Evolutionary conservation across 2,329 filamentous ascomycete genomes (phyloP), one percentile per base, ranked within the genome.

Genomic region (Aureobasidium melanogenum): DNA sequence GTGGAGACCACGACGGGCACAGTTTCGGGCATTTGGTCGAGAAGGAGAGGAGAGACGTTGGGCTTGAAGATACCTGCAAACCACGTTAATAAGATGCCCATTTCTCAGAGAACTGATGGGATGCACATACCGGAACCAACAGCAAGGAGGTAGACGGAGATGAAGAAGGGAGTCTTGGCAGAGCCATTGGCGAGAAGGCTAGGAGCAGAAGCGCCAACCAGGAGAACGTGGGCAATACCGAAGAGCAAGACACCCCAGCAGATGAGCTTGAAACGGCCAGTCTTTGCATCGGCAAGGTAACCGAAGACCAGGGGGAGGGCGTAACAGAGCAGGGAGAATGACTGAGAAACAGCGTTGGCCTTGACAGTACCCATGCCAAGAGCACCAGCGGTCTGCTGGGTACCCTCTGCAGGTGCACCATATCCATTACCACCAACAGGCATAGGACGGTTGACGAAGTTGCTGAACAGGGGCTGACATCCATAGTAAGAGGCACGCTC

Each of bases 21-120:
- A 32, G 73, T 75, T 24, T 71, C 69, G 8, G 67, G 68, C 46
- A 76, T 75, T 66, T 79, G 78, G 63, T 80, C 77, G 10, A 77
- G 74, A 24, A 80, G 73, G 19, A 76, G 67, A 1, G 78, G 78
- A 7, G 73, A 74, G 47, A 92, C 86, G 69, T 91, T 92, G 65
- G 87, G 83, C 78, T 92, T 92, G 82, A 83, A 83, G 1, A 84
- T 88, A 6, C 81, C 83, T 67, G 88, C 77, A 15, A 14, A 1
- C 0, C 19, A 19, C 9, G 15, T 58, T 39, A 58, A 24, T 41
- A 19, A 9, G 14, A 7, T 12, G 12, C 5, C n/a, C 5, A 24
- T n/a, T 19, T 19, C 26, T 30, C 28, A 30, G 28, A 2, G 10
- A 14, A 6, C 1, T 60, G 81, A 75, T 0, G 1, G 2, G 5